Evolutionary conservation across 2,329 filamentous ascomycete species (phyloP), one percentile per base, ranked within the genome.

Genomic region (Ophiostoma novo-ulmi): DNA sequence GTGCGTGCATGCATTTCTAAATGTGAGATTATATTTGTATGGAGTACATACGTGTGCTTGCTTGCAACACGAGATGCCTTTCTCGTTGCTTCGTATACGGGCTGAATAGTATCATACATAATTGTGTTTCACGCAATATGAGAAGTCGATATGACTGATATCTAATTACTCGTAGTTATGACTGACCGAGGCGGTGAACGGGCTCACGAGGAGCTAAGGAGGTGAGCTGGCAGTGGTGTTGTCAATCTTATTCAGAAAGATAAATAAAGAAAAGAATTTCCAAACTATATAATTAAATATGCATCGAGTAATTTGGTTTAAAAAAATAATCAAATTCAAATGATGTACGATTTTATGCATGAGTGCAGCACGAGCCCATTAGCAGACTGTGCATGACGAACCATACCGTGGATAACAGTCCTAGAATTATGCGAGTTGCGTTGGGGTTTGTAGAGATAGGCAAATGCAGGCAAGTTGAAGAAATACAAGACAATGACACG

Each of bases 301-400:
- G 14, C 44, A 20, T 48, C 44, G 11, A 17, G 14, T 17, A 14
- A 5, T 14, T 5, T 48, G 14, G n/a, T 17, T 48, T 48, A 48
- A n/a, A 17, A 48, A 5, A 48, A 17, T 17, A 48, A 48, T 6
- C 48, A 35, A 58, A 22, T 3, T 10, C 38, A 13, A 48, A 48
- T 68, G 31, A 41, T 69, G 55, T 41, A 58, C 26, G 5, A 63
- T 36, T 31, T 48, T 48, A 64, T 69, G 68, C 38, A 69, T 69
- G 38, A 35, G 11, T 64, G 11, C 68, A 69, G 55, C 58, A 64
- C 68, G 55, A 69, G 68, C 68, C 68, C n/a, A 31, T 22, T 31
- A 22, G 52, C 61, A 52, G 39, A 39, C 36, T 66, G 68, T 66
- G 61, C 68, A 38, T 55, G 68, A 65, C 68, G 68, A 61, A 55